phyloP scores from a whole-genome alignment of 805 yeast species.

The Metschnikowia lunata region DNA sequence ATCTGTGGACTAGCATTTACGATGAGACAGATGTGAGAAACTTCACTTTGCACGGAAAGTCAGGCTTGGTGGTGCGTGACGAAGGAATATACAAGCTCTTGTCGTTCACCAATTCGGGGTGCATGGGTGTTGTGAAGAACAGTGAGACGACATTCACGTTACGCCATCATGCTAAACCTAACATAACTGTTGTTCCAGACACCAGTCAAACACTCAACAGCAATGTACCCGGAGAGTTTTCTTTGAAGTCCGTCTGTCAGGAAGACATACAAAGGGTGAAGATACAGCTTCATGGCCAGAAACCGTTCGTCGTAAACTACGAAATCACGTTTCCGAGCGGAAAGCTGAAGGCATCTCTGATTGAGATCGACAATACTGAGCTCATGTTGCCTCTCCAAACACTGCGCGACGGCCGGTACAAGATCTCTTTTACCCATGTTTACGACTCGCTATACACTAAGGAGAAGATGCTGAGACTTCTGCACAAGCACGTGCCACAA shows the following conservation, averaged over 20 bases:
- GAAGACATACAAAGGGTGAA: conserved; percentile 23
- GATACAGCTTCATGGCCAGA: conserved; percentile 49
- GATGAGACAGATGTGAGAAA: conserved; percentile 10
- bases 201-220: conserved; percentile 13
- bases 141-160: conserved; percentile 16
- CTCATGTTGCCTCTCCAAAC: conserved; percentile 38
- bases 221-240: conserved; percentile 10
- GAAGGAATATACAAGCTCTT: conserved; percentile 42
- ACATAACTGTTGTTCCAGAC: conserved; percentile 12
- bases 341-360: conserved; percentile 28
- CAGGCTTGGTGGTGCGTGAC: conserved; percentile 26
- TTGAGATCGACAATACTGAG: conserved; percentile 27
- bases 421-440: conserved; percentile 55
- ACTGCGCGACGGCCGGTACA: conserved; percentile 52
- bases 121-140: conserved; percentile 36
- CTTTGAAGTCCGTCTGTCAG: conserved; percentile 31
- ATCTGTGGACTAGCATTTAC: conserved; percentile 22
- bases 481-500: conserved; percentile 4
- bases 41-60: conserved; percentile 9
- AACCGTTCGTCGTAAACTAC: conserved; percentile 70
- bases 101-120: conserved; percentile 40
- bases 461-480: conserved; percentile 21
- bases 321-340: conserved; percentile 59
- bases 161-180: conserved; percentile 23
- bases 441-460: conserved; percentile 60